Conservation (phyloP, 371 early-diverging fungal genomes). For the Rhizopus stolonifer region DNA sequence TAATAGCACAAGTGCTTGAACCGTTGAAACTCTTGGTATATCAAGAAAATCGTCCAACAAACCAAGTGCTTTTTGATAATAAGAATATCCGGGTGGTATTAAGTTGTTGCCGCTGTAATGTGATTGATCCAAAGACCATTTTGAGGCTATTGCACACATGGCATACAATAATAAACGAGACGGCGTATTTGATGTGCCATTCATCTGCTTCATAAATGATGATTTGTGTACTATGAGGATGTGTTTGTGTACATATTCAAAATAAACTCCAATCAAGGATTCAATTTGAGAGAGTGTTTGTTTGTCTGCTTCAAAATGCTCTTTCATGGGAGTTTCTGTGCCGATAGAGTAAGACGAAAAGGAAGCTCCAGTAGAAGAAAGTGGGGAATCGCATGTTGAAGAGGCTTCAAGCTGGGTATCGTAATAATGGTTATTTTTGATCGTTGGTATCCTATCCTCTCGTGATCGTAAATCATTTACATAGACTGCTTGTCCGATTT, state of each 20-base stretch:
- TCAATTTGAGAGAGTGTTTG: constrained; percentile 13
- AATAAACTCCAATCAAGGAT: constrained; percentile 41
- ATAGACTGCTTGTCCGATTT: constrained; percentile 48
- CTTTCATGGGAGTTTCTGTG: constrained; percentile 18
- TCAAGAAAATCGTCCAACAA: constrained; percentile 70
- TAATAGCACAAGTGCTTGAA: constrained; percentile 68
- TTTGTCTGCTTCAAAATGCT: constrained; percentile 13
- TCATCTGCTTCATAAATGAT: constrained; percentile 49
- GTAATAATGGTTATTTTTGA: constrained; percentile 2
- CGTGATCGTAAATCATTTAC: constrained; percentile 32
- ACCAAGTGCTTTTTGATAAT: constrained; percentile 41
- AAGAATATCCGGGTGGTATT: constrained; percentile 33
- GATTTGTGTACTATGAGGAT: constrained; percentile 61
- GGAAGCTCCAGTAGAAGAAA: constrained; percentile 13
- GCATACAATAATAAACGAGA: constrained; percentile 55
- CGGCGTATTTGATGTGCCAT: constrained; percentile 40
- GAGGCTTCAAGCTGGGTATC: constrained; percentile 26
- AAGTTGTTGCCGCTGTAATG: neutral
- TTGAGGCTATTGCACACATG: constrained; percentile 60
- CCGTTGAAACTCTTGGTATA: constrained; percentile 64
- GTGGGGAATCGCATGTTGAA: constrained; percentile 20
- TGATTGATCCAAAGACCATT: constrained; percentile 32
- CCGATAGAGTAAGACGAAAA: neutral
- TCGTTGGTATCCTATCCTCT: constrained; percentile 30
- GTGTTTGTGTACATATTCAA: constrained; percentile 59